Evolutionary conservation across 495 filamentous ascomycete genomes (phyloP), one percentile per base, ranked within the genome.

Genomic region (Podospora australis): DNA sequence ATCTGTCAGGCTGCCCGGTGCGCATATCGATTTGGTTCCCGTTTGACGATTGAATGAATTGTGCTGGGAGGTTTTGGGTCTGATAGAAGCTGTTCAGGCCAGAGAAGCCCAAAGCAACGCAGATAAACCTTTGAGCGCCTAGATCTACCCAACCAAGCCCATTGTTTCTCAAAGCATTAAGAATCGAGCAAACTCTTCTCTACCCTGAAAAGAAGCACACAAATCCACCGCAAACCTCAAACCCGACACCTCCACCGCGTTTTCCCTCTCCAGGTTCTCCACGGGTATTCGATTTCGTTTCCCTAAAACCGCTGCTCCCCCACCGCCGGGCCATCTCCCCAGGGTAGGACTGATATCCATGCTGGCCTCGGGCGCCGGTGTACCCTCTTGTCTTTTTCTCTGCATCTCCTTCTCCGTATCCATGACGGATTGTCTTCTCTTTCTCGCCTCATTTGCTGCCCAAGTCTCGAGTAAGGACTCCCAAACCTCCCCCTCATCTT

Each of bases 321-420:
- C 26, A 8, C 22, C 30, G 1, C 20, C 7, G 29, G 24, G 23
- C 61, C 61, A 62, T 19, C 42, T 39, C 4, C 61, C 61, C 13
- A 60, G 52, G 9, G 61, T 56, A 0, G 61, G 61, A 40, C 61
- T 59, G 1, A 49, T 22, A 1, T 55, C 21, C 61, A 64, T 64
- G n/a, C 40, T 38, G 0, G 59, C 58, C 19, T 57, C 56, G 3
- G 53, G 56, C 1, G 28, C 45, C 20, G 30, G 46, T 5, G 23
- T 44, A 17, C 48, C 19, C 25, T n/a, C 11, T 14, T 34, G 40
- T 13, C 34, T 26, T 22, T 46, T 14, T 48, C 11, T 2, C 21
- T 23, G 1, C n/a, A 6, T 25, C 14, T 13, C 17, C 21, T 14
- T 30, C 22, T 41, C 26, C 28, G 2, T 10, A 16, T 17, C 6